Conservation (phyloP, 2,329 filamentous ascomycete species). For the Ceratocystis huliohia region DNA sequence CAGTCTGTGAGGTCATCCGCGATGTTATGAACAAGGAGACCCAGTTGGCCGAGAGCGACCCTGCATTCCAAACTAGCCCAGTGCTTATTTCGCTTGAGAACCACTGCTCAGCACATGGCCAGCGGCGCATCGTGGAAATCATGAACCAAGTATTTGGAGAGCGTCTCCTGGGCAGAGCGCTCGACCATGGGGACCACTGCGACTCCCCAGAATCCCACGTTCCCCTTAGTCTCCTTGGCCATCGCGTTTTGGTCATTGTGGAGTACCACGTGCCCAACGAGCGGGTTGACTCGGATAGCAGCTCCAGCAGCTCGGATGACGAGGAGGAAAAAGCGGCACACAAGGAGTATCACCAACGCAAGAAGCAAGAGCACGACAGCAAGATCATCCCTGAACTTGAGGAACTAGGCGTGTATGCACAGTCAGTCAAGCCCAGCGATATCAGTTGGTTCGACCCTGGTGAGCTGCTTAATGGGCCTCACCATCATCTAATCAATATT, state of each 20-base stretch:
- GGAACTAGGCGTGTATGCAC: slow-evolving; percentile 54
- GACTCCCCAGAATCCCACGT: slow-evolving; percentile 44
- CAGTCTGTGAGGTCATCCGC: slow-evolving; percentile 53
- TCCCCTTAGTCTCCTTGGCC: slow-evolving; percentile 44
- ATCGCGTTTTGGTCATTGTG: slow-evolving; percentile 54
- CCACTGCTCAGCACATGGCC: slow-evolving; percentile 48
- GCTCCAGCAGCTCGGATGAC: slow-evolving; percentile 32
- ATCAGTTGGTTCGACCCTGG: slow-evolving; percentile 50
- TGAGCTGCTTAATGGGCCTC: slow-evolving; percentile 41
- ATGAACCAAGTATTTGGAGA: slow-evolving; percentile 52
- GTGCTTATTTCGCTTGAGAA: slow-evolving; percentile 56
- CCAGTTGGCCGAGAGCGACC: slow-evolving; percentile 28
- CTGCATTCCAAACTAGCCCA: slow-evolving; percentile 38
- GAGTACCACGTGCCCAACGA: slow-evolving; percentile 51
- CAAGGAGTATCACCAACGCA: slow-evolving; percentile 38
- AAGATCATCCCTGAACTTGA: slow-evolving; percentile 53
- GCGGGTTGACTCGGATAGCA: slow-evolving; percentile 29
- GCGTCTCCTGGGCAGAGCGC: slow-evolving; percentile 43
- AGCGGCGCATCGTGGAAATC: slow-evolving; percentile 49
- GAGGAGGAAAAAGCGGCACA: slow-evolving; percentile 36
- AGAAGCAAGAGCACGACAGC: slow-evolving; percentile 38
- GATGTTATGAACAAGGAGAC: slow-evolving; percentile 49
- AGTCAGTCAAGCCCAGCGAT: slow-evolving; percentile 54
- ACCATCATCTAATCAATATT: slow-evolving; percentile 56
- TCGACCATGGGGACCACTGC: slow-evolving; percentile 36